Evolutionary conservation across 1,284 basidiomycete species (phyloP).

Genomic region (Limonomyces culmigenus): DNA sequence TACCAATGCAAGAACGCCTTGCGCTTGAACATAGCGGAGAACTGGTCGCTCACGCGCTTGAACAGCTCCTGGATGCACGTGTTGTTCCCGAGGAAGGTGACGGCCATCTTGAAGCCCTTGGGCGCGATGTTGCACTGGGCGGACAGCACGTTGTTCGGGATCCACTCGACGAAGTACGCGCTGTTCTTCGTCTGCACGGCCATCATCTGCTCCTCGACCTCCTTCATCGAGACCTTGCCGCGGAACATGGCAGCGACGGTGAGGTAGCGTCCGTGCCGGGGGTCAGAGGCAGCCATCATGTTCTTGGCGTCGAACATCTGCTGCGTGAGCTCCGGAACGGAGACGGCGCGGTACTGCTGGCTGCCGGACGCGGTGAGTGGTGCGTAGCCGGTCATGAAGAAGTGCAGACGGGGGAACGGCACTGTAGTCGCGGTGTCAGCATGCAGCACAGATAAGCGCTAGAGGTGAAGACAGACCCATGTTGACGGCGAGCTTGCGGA

Average conservation of each 20-base stretch:
- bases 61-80: slow-evolving; percentile 96
- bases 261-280: slow-evolving; percentile 86
- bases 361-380: slow-evolving; percentile 88
- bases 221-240: slow-evolving; percentile 97
- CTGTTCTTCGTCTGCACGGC: slow-evolving; percentile 96
- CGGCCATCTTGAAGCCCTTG: slow-evolving; percentile 86
- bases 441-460: background rate
- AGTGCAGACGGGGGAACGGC: slow-evolving; percentile 97
- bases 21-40: slow-evolving; percentile 97
- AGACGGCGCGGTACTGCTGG: slow-evolving; percentile 88
- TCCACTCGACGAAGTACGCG: slow-evolving; percentile 98
- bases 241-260: slow-evolving; percentile 96
- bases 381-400: slow-evolving; percentile 98
- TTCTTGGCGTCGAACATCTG: slow-evolving; percentile 99
- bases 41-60: slow-evolving; percentile 95
- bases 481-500: slow-evolving; percentile 95
- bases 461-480: slow-evolving; percentile 72
- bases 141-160: slow-evolving; percentile 93
- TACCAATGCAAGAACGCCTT: slow-evolving; percentile 99
- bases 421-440: slow-evolving; percentile 24
- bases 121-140: slow-evolving; percentile 95
- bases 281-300: slow-evolving; percentile 97
- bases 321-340: slow-evolving; percentile 90
- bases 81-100: slow-evolving; percentile 95
- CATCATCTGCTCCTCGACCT: slow-evolving; percentile 98